These are phyloP conservation scores for Boletus hoseneyae DNA, from an alignment of 1,284 basidiomycete species.

Conservation along the genomic window DNA sequence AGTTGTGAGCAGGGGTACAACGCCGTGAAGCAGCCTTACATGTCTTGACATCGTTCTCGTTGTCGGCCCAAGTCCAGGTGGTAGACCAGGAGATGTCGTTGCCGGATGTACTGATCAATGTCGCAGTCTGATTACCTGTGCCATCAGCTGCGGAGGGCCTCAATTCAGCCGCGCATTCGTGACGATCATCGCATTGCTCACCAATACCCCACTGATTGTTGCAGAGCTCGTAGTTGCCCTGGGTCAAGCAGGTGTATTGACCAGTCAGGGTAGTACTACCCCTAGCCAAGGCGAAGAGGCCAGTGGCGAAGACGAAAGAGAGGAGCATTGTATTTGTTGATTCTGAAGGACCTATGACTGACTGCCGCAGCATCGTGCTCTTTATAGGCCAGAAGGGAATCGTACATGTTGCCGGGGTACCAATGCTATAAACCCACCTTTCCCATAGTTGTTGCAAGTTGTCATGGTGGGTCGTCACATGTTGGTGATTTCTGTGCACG, in stretches of 20 bases:
- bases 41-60: conserved; percentile 52
- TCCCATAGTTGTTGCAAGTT: conserved; percentile 5
- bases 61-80: conserved; percentile 53
- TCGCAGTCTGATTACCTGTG: conserved; percentile 49
- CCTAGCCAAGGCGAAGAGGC: conserved; percentile 5
- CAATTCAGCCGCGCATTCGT: background rate
- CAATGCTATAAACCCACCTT: conserved; percentile 8
- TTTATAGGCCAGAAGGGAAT: conserved; percentile 9
- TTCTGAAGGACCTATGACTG: background rate
- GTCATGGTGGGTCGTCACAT: conserved; percentile 6
- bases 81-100: conserved; percentile 52
- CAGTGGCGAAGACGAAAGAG: conserved; percentile 1
- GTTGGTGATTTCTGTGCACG: conserved; percentile 1
- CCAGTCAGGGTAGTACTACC: conserved; percentile 40
- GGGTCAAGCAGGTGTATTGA: conserved; percentile 42
- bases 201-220: conserved; percentile 55
- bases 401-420: background rate
- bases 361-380: background rate
- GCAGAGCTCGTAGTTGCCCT: conserved; percentile 49
- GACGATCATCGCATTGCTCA: conserved; percentile 22
- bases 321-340: conserved; percentile 6
- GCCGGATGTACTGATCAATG: conserved; percentile 41
- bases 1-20: background rate
- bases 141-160: conserved; percentile 30
- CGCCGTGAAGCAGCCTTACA: conserved; percentile 21